Base-by-base conservation (phyloP, 2,329 filamentous ascomycete genomes). In the Exophiala calicioides region DNA sequence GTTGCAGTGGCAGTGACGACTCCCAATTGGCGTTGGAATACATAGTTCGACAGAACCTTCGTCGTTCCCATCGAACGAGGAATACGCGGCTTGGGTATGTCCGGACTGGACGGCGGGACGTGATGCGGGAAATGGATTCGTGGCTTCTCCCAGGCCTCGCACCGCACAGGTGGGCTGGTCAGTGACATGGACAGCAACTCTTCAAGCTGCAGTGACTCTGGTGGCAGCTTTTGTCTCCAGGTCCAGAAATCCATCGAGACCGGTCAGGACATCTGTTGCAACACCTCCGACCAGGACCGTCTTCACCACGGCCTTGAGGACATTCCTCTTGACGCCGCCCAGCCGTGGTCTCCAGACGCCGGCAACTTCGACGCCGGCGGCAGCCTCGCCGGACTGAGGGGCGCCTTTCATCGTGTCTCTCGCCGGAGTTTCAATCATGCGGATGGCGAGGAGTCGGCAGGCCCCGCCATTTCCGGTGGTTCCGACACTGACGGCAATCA, bases 341-440 rank as follows among this genome's bases (percentile, higher is more conserved):
- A 90, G 69, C 23, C 88, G 86, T 29, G 90, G 86, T 60, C 81
- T 86, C 91, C 91, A 96, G 20, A 95, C 88, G 2, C 88, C 85
- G 49, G 72, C 63, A 16, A 71, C 65, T 3, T 86, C 83, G 21
- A 78, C 70, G 44, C 79, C 74, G 31, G 80, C 80, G 50, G 82
- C 76, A n/a, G 39, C 49, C 31, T 52, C 47, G 5, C 53, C 64
- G 21, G 57, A 67, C 58, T 47, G 68, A 1, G 83, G 78, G 9
- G 88, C 76, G 13, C 85, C 86, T 1, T 84, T 83, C 48, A 85
- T 79, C 21, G 86, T 90, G 47, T 89, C 64, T 35, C 86, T 73
- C 30, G 85, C 86, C 0, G 86, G 86, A 5, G 86, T 85, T 59
- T 90, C 86, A 47, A 90, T 79, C 1, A 84, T 88, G 49, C 86